Base-by-base conservation (phyloP, 1,139 yeast genomes). In the Saccharomyces hybrid region DNA sequence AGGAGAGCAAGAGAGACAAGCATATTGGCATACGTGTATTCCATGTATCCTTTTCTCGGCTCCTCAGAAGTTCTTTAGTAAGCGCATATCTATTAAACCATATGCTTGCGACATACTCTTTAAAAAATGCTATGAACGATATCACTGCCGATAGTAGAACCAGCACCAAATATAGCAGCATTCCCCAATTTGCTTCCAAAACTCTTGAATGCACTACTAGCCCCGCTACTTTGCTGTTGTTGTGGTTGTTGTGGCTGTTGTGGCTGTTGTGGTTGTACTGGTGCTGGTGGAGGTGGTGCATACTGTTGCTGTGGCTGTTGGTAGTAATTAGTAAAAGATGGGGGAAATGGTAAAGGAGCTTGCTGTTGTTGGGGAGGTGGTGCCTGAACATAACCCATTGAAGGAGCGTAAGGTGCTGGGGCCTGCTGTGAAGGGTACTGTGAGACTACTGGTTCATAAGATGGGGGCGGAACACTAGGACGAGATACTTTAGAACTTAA, bases 381-480 rank as follows among this genome's bases (percentile, higher is more conserved):
- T 54, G 42, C 42, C 6, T 38, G 42, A 2, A 38, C 23, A 4
- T 38, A 38, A 38, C 42, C 42, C 23, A 38, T 5, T 16, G 42
- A 13, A 38, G 42, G 42, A 8, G 23, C 61, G 69, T 54, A 59
- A 69, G 75, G 59, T 77, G 77, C 28, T 78, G 79, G 9, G 81
- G 81, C 26, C 81, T 82, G 11, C 80, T 75, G 48, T 79, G 78
- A 9, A 63, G 57, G 30, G 55, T 52, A 49, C 20, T 20, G 20
- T 16, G 25, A 16, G 23, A 38, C 42, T 4, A 11, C 42, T 7
- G 42, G 42, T 38, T 4, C 42, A 38, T 38, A 38, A 7, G 42
- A 38, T 38, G 42, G 42, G 6, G 42, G 42, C 8, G 25, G 50
- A 11, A 49, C 52, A 53, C 60, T 54, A 56, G 48, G 26, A 60